These are phyloP conservation scores for Nothophytophthora sp. DNA, from an alignment of 352 stramenopile genomes.

Conservation along the genomic window DNA sequence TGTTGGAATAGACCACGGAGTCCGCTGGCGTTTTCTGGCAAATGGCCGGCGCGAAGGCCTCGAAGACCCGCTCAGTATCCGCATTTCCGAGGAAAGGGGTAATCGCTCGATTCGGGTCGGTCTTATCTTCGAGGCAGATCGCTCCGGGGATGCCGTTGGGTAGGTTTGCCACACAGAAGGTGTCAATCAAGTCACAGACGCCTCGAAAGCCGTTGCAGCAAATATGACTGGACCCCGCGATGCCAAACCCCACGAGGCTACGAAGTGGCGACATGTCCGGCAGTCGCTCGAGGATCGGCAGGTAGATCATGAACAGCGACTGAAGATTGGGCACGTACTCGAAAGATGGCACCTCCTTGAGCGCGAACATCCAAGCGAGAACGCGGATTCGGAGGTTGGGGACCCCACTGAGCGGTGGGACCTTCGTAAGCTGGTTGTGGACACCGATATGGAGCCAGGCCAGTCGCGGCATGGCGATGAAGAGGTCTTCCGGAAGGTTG, in stretches of 20 bases:
- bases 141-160: constrained; percentile 2
- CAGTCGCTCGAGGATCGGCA: constrained; percentile 12
- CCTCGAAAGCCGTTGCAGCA: constrained; percentile 43
- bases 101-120: neutral
- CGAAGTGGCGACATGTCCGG: constrained; percentile 18
- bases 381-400: constrained; percentile 14
- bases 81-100: constrained; percentile 11
- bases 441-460: constrained; percentile 14
- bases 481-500: constrained; percentile 17
- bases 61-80: constrained; percentile 4
- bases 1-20: constrained; percentile 1
- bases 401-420: constrained; percentile 20
- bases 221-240: constrained; percentile 4
- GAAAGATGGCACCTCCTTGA: constrained; percentile 20
- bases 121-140: constrained; percentile 6
- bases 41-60: constrained; percentile 14
- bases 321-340: constrained; percentile 8
- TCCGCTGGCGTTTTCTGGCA: constrained; percentile 15
- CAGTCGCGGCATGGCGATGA: constrained; percentile 18
- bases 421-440: constrained; percentile 8
- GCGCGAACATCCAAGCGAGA: constrained; percentile 17
- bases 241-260: constrained; percentile 16
- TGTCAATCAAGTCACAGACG: constrained; percentile 23
- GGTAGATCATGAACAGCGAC: constrained; percentile 7
- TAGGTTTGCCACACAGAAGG: constrained; percentile 16